A percentile compares a stretch with the other conserved stretches of the same genome.
These are phyloP conservation scores for Beauveria medogensis DNA, from an alignment of 2,329 filamentous ascomycete species.

Conservation along the genomic window DNA sequence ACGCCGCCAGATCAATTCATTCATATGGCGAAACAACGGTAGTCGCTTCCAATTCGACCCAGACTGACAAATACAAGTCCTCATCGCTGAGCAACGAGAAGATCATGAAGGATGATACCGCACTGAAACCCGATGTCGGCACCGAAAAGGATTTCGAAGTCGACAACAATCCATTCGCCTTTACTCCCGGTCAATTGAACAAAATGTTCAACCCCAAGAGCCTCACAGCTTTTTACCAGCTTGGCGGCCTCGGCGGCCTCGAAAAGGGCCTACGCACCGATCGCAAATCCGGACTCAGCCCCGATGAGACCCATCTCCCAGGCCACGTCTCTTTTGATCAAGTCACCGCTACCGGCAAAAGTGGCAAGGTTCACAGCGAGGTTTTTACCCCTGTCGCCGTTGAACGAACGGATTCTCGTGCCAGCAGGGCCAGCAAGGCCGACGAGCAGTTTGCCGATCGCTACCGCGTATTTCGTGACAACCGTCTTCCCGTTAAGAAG, in stretches of 20 bases:
- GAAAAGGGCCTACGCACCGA: constrained; percentile 72
- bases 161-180: constrained; percentile 76
- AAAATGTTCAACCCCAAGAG: constrained; percentile 90
- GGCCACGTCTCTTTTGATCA: constrained; percentile 66
- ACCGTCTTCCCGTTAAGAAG: constrained; percentile 65
- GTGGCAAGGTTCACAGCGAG: constrained; percentile 27
- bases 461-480: constrained; percentile 63
- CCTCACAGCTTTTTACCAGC: constrained; percentile 67
- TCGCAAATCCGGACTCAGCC: constrained; percentile 62
- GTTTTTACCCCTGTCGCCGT: constrained; percentile 13
- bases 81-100: constrained; percentile 38
- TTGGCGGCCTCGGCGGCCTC: constrained; percentile 71
- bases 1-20: constrained; percentile 49
- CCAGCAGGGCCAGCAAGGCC: constrained; percentile 4
- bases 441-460: constrained; percentile 49
- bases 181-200: constrained; percentile 71
- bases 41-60: constrained; percentile 35
- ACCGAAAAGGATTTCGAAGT: constrained; percentile 70
- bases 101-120: constrained; percentile 58
- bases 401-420: constrained; percentile 8
- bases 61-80: constrained; percentile 31
- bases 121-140: constrained; percentile 66
- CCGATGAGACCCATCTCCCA: constrained; percentile 62
- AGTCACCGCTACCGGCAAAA: constrained; percentile 42
- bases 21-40: constrained; percentile 58